Evolutionary conservation across 345 rosid genomes (phyloP), one percentile per base, ranked within the genome.

Genomic region (Linum usitatissimum): DNA sequence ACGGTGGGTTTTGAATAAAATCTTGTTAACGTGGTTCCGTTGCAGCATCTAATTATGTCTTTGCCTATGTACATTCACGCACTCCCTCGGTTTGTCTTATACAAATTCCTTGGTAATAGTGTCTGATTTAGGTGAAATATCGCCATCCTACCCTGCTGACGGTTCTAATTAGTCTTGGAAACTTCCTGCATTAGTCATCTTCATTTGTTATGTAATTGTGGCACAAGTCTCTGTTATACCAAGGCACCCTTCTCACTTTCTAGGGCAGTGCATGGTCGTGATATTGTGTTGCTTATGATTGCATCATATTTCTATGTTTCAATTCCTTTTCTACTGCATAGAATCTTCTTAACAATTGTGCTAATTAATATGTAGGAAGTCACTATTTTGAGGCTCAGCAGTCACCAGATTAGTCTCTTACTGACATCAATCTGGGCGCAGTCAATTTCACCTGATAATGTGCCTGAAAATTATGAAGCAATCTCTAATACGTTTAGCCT

Each of bases 381-480:
- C 70, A 71, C 67, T 72, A 82, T 79, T 68, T 77, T 88, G 70
- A 84, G 97, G 79, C 73, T 94, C 80, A 90, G 95, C 65, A 90
- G 90, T 73, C 87, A 74, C 72, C 99, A 94, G 84, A 94, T 94
- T 69, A 81, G 86, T 71, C 89, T 90, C 63, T 73, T 90, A 79
- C 91, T 90, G 64, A 88, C 96, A 73, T 88, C 97, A 67, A 76
- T 94, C 66, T 94, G 97, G 96, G 95, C 89, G 60, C 89, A 84
- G 75, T 86, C 97, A 31, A 75, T 94, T 69, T 90, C 91, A 73
- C 91, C 96, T 60, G 80, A 78, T 74, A 94, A 90, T 76, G 74
- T 77, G 61, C 99, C 99, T 59, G 83, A 85, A 58, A 94, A 83
- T 80, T 94, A 79, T 78, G 92, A 94, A 76, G 95, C 95, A 60